These are phyloP conservation scores for Astrephomene gubernaculifera DNA, from an alignment of 139 green algal species.

Conservation along the genomic window DNA sequence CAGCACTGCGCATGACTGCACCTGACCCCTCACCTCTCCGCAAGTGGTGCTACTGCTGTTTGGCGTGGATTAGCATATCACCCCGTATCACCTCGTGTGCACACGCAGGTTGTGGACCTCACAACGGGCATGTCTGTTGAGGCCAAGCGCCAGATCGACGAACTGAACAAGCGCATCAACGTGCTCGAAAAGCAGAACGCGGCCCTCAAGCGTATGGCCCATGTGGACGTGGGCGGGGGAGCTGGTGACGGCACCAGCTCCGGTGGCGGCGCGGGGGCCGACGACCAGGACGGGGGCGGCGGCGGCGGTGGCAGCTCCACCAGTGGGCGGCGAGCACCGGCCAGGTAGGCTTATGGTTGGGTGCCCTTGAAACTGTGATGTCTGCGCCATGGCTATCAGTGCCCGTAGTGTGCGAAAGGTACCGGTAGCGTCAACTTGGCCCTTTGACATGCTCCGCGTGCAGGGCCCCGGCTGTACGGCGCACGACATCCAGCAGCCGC, in stretches of 20 bases:
- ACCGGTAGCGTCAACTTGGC: background rate
- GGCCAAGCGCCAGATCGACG: constrained; percentile 61
- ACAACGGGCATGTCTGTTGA: constrained; percentile 61
- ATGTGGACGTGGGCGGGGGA: background rate
- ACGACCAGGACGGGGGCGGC: constrained; percentile 19
- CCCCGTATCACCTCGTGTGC: background rate
- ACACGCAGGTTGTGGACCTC: constrained; percentile 52
- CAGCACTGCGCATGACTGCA: too few species aligned
- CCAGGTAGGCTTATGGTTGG: background rate
- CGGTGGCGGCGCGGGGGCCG: background rate
- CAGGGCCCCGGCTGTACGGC: background rate
- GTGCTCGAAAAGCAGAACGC: constrained; percentile 68
- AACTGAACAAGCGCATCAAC: constrained; percentile 62
- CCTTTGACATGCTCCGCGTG: background rate
- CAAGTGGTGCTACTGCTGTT: too few species aligned
- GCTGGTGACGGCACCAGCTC: background rate
- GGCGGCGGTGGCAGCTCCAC: constrained; percentile 9
- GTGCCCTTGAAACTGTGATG: too few species aligned
- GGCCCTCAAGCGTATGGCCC: constrained; percentile 48
- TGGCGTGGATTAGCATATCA: background rate
- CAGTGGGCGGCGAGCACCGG: background rate
- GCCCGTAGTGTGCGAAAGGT: too few species aligned
- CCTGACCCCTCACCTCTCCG: too few species aligned
- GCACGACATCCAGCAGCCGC: background rate
- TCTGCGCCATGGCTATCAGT: too few species aligned